phyloP scores from a whole-genome alignment of 768 basidiomycete species.

The Amanita rimosa region DNA sequence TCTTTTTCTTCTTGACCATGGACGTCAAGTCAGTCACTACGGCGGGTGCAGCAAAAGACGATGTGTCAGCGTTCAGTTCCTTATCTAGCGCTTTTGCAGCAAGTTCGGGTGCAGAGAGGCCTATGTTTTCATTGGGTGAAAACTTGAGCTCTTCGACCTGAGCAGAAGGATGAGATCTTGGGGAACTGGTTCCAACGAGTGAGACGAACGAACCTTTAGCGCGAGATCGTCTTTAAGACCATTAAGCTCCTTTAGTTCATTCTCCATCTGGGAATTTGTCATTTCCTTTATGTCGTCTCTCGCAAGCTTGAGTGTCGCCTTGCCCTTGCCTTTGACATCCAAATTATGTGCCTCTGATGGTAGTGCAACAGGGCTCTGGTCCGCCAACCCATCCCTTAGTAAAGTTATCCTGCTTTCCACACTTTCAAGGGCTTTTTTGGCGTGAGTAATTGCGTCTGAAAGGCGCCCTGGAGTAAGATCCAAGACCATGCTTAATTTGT shows the following conservation, averaged over 20 bases:
- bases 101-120: slow-evolving; percentile 53
- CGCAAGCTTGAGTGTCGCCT: slow-evolving; percentile 36
- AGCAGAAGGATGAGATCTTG: background rate
- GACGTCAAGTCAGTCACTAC: slow-evolving; percentile 75
- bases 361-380: slow-evolving; percentile 20
- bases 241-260: slow-evolving; percentile 69
- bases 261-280: slow-evolving; percentile 63
- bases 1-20: slow-evolving; percentile 86
- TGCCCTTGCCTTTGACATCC: slow-evolving; percentile 62
- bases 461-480: slow-evolving; percentile 84
- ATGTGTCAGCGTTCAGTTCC: slow-evolving; percentile 43
- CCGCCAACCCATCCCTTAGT: slow-evolving; percentile 35
- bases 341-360: slow-evolving; percentile 18
- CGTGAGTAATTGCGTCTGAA: slow-evolving; percentile 72
- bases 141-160: slow-evolving; percentile 89
- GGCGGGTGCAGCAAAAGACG: slow-evolving; percentile 22
- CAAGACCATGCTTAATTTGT: slow-evolving; percentile 87
- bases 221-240: slow-evolving; percentile 74
- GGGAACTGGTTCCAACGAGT: background rate
- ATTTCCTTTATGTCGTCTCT: slow-evolving; percentile 54
- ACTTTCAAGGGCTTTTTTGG: slow-evolving; percentile 69
- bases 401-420: slow-evolving; percentile 60
- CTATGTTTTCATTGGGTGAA: slow-evolving; percentile 49
- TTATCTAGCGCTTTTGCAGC: slow-evolving; percentile 62
- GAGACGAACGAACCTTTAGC: slow-evolving; percentile 46